phyloP scores from a whole-genome alignment of 441 rosid species.

The Rhodomyrtus psidioides region DNA sequence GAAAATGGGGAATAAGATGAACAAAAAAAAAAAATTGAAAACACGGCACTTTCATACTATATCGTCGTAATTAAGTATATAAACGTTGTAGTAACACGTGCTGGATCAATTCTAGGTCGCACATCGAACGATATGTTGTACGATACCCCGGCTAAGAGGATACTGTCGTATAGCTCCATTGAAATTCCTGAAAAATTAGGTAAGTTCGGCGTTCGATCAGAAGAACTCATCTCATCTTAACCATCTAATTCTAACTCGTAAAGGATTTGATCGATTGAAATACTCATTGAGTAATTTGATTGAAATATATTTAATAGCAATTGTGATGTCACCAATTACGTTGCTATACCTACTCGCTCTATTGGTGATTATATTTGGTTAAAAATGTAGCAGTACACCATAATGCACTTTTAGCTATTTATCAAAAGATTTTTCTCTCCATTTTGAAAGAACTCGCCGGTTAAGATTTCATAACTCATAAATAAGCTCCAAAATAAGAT shows the following conservation, averaged over 20 bases:
- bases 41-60: background rate
- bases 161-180: background rate
- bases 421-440: background rate
- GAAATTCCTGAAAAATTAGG: background rate
- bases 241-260: background rate
- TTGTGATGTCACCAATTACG: background rate
- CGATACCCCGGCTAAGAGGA: fast-evolving
- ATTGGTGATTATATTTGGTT: background rate
- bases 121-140: background rate
- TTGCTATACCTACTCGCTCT: background rate
- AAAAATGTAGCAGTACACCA: background rate
- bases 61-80: background rate
- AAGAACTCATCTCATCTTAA: background rate
- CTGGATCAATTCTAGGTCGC: background rate
- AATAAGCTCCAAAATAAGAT: background rate
- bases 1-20: background rate
- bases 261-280: background rate
- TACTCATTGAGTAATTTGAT: background rate
- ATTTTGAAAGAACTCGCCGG: background rate
- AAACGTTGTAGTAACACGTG: background rate
- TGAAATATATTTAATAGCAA: background rate
- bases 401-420: background rate
- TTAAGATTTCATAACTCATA: background rate
- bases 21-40: background rate
- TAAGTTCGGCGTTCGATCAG: background rate